Percentiles rank a stretch among this genome's conserved stretches.
phyloP scores from a whole-genome alignment of 169 alveolate species.

The Eimeria zaria region DNA sequence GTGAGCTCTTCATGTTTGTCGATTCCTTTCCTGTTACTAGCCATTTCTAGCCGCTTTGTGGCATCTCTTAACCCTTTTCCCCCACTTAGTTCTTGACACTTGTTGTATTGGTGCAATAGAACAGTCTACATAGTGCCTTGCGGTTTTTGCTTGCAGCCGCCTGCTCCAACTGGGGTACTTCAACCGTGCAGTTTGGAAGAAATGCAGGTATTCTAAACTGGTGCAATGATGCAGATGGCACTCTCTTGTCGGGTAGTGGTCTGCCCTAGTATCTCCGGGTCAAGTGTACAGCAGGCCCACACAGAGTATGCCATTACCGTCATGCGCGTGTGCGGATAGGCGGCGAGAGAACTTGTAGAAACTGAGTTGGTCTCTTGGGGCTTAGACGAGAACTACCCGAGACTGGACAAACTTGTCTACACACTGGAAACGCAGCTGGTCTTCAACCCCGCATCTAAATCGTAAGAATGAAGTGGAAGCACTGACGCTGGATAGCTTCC shows the following conservation, averaged over 20 bases:
- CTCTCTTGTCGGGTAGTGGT: neutral
- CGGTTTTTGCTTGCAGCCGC: conserved; percentile 56
- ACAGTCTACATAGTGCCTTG: neutral
- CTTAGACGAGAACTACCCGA: conserved; percentile 34
- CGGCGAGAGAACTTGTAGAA: conserved; percentile 60
- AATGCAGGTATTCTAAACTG: conserved; percentile 43
- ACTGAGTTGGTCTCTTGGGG: conserved; percentile 56
- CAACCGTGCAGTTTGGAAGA: conserved; percentile 73
- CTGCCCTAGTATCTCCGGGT: neutral
- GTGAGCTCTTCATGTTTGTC: conserved; percentile 49
- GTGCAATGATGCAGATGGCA: neutral
- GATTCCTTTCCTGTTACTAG: neutral
- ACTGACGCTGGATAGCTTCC: neutral
- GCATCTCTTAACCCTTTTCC: neutral
- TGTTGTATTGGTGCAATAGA: neutral
- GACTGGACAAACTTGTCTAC: conserved; percentile 57
- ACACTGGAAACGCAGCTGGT: conserved; percentile 57
- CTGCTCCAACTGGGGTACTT: conserved; percentile 65
- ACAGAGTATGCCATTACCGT: neutral
- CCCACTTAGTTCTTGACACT: neutral
- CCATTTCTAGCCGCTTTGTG: neutral
- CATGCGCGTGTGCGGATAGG: conserved; percentile 10
- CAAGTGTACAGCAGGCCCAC: neutral
- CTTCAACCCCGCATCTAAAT: conserved; percentile 29
- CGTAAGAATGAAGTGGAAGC: neutral